Base-by-base conservation (phyloP, 2,329 filamentous ascomycete genomes). In the Fusarium sp. region DNA sequence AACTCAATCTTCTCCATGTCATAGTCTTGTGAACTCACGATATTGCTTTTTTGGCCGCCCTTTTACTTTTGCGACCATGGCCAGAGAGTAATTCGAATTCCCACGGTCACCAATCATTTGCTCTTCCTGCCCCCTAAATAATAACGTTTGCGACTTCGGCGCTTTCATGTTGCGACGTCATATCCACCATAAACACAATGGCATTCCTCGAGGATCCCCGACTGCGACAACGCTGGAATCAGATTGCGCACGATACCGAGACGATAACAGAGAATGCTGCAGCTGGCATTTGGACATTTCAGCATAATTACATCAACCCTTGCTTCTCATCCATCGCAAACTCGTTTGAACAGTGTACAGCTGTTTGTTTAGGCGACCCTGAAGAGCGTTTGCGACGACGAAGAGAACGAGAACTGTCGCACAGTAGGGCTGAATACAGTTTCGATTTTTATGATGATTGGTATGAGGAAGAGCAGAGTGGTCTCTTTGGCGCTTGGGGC, bases 381-480 rank as follows among this genome's bases (percentile, higher is more conserved):
- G 92, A 94, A 73, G 92, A 95, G 77, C 90, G 92, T 62, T 83
- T 89, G 51, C 89, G 92, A 30, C 89, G 93, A 60, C 82, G 84
- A 47, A 85, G 91, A 66, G 90, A 94, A 74, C 87, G 91, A 46
- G 86, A 87, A 22, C 83, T 86, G 11, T 82, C 84, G 25, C 81
- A 82, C 65, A 89, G 88, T 4, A 81, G 89, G 54, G 92, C 94
- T 29, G 94, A 98, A 80, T 88, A 92, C 75, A 94, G 89, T 76
- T 98, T 98, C 78, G 95, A 98, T 80, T 98, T 98, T 79, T 98
- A 98, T 82, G 95, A 98, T 80, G 95, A 98, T 80, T 98, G 95
- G 95, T 94, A 97, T 66, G 85, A 87, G 58, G 86, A 88, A 51
- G 83, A 85, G 57, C 80, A 82, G 54, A 55, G 74, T 34, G 86